Evolutionary conservation across 208 protist species (phyloP).

Genomic region (Leishmania major): DNA sequence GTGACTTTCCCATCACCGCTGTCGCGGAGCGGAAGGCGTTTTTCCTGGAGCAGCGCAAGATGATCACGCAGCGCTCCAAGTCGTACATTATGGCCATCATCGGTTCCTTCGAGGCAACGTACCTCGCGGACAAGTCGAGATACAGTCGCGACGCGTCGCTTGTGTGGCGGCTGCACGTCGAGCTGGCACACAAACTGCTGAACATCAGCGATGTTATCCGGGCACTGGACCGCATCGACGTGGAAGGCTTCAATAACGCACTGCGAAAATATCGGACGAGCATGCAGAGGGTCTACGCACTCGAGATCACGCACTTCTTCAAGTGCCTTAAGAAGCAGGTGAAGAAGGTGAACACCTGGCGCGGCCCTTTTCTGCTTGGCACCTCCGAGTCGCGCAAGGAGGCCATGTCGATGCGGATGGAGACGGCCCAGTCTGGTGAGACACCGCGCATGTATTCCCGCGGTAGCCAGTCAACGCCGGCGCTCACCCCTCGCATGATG

Average conservation of each 20-base stretch:
- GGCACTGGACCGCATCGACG: conserved; percentile 67
- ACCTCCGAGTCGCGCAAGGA: conserved; percentile 43
- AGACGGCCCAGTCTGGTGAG: conserved; percentile 54
- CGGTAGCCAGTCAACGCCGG: conserved; percentile 32
- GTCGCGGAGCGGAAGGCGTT: conserved; percentile 74
- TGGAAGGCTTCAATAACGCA: conserved; percentile 65
- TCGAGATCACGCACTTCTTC: conserved; percentile 79
- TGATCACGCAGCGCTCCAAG: conserved; percentile 73
- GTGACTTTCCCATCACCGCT: conserved; percentile 83
- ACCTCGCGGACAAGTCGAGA: conserved; percentile 61
- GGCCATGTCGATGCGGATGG: conserved; percentile 45
- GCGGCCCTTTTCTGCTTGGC: conserved; percentile 60
- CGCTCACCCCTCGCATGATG: conserved; percentile 55
- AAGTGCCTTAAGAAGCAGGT: conserved; percentile 63
- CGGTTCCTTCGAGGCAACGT: conserved; percentile 45
- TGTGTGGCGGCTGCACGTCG: conserved; percentile 78
- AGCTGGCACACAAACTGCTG: conserved; percentile 58
- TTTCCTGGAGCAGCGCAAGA: conserved; percentile 74
- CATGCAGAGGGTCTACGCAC: conserved; percentile 82
- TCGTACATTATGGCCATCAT: conserved; percentile 69
- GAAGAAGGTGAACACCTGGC: conserved; percentile 55
- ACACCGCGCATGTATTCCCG: conserved; percentile 41
- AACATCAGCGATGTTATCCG: conserved; percentile 70
- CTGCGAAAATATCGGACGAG: conserved; percentile 78
- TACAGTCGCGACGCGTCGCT: conserved; percentile 59